phyloP scores from a whole-genome alignment of 2,329 filamentous ascomycete genomes.

The Stagonosporopsis cucurbitacearum region DNA sequence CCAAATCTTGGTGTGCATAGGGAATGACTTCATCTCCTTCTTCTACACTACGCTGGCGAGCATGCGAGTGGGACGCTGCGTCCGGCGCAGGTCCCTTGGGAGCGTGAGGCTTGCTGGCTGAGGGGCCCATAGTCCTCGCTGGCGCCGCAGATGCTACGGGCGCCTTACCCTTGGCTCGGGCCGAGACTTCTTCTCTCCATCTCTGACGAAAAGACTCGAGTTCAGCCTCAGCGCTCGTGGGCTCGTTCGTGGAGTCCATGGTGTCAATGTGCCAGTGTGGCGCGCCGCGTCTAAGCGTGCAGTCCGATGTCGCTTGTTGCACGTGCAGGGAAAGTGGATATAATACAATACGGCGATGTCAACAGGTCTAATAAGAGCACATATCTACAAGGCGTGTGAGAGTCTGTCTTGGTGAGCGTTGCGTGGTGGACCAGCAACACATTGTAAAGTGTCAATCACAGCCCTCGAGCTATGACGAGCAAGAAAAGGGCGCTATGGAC shows the following conservation, averaged over 20 bases:
- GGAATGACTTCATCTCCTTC: slow-evolving; percentile 51
- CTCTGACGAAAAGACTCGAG: slow-evolving; percentile 84
- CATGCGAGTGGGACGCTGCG: slow-evolving; percentile 29
- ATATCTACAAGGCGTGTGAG: slow-evolving; percentile 27
- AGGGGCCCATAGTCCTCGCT: slow-evolving; percentile 24
- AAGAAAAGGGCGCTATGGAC: slow-evolving; percentile 10
- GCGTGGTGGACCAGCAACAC: slow-evolving; percentile 3
- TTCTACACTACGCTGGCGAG: slow-evolving; percentile 39
- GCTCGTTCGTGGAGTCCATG: slow-evolving; percentile 28
- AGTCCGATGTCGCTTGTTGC: slow-evolving; percentile 39
- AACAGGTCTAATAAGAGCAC: slow-evolving; percentile 28
- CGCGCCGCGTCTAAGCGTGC: slow-evolving; percentile 30
- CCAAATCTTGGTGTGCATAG: slow-evolving; percentile 54
- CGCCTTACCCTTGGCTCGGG: slow-evolving; percentile 52
- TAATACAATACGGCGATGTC: slow-evolving; percentile 10
- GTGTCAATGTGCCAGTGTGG: slow-evolving; percentile 20
- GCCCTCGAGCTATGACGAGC: slow-evolving; percentile 17
- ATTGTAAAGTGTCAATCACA: slow-evolving; percentile 4
- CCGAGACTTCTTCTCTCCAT: slow-evolving; percentile 82
- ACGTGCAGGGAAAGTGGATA: slow-evolving; percentile 18
- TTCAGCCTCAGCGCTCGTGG: slow-evolving; percentile 62
- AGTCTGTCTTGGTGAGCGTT: slow-evolving; percentile 5
- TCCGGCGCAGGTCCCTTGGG: slow-evolving; percentile 36
- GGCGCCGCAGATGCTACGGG: slow-evolving; percentile 23
- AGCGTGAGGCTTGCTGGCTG: slow-evolving; percentile 31